These are phyloP conservation scores for Debaryomyces fabryi DNA, from an alignment of 1,139 yeast species.

Conservation along the genomic window DNA sequence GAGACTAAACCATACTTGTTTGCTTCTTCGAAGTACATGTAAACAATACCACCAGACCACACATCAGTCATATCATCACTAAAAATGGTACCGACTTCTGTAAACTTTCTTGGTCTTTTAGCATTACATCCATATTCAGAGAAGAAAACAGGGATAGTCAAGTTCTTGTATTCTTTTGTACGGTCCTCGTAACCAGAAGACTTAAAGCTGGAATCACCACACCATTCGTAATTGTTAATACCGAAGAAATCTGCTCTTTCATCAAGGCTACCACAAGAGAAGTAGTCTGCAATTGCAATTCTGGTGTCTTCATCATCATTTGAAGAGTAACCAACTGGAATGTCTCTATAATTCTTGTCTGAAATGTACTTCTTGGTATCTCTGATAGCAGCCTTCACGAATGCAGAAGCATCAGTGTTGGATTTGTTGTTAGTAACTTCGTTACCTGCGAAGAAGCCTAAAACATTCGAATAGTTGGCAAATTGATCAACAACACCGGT, in stretches of 20 bases:
- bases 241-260: conserved; percentile 88
- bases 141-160: conserved; percentile 79
- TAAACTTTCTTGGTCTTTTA: conserved; percentile 63
- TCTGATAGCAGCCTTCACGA: conserved; percentile 87
- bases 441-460: conserved; percentile 94
- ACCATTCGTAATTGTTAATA: conserved; percentile 91
- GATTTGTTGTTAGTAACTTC: conserved; percentile 65
- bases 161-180: conserved; percentile 60
- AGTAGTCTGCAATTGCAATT: conserved; percentile 75
- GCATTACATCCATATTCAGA: conserved; percentile 83
- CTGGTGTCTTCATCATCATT: conserved; percentile 79
- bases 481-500: conserved; percentile 83
- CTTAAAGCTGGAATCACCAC: conserved; percentile 69
- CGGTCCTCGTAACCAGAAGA: conserved; percentile 71
- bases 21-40: conserved; percentile 84
- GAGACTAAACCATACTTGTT: conserved; percentile 80
- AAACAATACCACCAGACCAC: conserved; percentile 92
- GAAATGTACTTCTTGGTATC: conserved; percentile 84
- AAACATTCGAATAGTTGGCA: conserved; percentile 75
- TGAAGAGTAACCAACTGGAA: conserved; percentile 93
- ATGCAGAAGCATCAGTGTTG: conserved; percentile 72
- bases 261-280: conserved; percentile 71
- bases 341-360: conserved; percentile 59
- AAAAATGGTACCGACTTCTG: conserved; percentile 61
- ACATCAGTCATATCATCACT: conserved; percentile 52